Evolutionary conservation across 2,329 filamentous ascomycete genomes (phyloP).

Genomic region (Alternaria alternata): DNA sequence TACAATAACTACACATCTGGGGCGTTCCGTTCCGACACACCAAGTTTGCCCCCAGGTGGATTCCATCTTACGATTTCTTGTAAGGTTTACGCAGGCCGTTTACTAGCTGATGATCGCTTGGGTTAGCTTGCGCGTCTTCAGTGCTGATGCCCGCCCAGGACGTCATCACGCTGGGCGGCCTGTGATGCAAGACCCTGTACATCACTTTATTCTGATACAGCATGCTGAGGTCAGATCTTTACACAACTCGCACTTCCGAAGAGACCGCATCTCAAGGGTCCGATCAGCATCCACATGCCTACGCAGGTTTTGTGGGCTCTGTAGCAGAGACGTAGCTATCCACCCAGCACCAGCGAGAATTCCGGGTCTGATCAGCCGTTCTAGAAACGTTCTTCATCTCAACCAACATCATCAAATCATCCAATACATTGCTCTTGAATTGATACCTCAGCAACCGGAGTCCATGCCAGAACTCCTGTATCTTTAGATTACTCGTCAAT

Average conservation of each 20-base stretch:
- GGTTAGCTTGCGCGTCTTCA: slow-evolving; percentile 17
- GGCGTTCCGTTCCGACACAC: slow-evolving; percentile 8
- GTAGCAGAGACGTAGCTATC: slow-evolving; percentile 9
- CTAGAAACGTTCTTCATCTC: not conserved
- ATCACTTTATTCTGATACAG: slow-evolving; percentile 28
- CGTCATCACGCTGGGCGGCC: slow-evolving; percentile 27
- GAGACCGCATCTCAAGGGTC: slow-evolving; percentile 3
- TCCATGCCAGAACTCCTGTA: not conserved
- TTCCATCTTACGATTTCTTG: slow-evolving; percentile 1
- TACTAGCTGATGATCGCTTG: slow-evolving; percentile 11
- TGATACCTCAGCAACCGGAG: not conserved
- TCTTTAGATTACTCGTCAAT: not conserved
- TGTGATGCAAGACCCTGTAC: slow-evolving; percentile 35
- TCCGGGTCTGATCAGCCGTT: not conserved
- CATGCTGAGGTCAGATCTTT: slow-evolving; percentile 30
- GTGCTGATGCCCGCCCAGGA: slow-evolving; percentile 11
- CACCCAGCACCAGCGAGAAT: not conserved
- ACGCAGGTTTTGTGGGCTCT: not conserved
- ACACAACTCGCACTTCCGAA: slow-evolving; percentile 20
- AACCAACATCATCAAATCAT: not conserved
- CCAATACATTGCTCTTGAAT: not conserved
- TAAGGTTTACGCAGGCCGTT: slow-evolving; percentile 9
- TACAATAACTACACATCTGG: slow-evolving; percentile 13
- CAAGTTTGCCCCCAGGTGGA: slow-evolving; percentile 6
- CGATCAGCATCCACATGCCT: slow-evolving; percentile 1